Conservation (phyloP, 1,139 yeast genomes). For the Hyphopichia wangnamkhiaoensis region DNA sequence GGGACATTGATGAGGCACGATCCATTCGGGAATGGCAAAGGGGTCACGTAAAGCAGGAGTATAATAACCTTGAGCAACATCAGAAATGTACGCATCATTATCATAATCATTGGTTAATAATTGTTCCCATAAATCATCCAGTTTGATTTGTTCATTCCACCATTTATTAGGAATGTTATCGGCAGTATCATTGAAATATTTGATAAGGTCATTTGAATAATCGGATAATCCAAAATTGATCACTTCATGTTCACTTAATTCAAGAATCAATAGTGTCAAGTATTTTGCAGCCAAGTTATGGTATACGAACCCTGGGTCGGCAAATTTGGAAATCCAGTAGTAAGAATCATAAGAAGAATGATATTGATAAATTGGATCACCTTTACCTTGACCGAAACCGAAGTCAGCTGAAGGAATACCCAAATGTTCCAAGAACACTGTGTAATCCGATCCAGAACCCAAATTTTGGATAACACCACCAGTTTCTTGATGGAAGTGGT, state of each 20-base stretch:
- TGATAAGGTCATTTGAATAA: conserved; percentile 34
- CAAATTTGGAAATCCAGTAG: conserved; percentile 54
- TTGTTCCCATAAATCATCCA: conserved; percentile 17
- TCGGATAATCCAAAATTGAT: conserved; percentile 37
- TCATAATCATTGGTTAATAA: conserved; percentile 18
- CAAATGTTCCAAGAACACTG: conserved; percentile 49
- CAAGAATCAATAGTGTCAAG: conserved; percentile 54
- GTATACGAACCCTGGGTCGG: conserved; percentile 54
- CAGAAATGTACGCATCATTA: conserved; percentile 21
- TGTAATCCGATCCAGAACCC: conserved; percentile 51
- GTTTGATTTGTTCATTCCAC: conserved; percentile 19
- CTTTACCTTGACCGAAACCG: conserved; percentile 30
- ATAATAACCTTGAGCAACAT: conserved; percentile 27
- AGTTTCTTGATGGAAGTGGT: conserved; percentile 50
- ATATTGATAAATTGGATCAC: conserved; percentile 51
- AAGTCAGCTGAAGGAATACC: conserved; percentile 47
- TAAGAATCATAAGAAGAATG: conserved; percentile 64
- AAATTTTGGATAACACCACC: conserved; percentile 37
- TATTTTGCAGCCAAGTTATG: conserved; percentile 63
- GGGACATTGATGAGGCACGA: conserved; percentile 17
- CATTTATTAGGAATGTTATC: conserved; percentile 36
- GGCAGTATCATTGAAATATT: conserved; percentile 31
- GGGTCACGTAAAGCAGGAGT: conserved; percentile 4
- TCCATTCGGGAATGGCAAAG: conserved; percentile 27
- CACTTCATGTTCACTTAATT: conserved; percentile 57